Percentiles rank a stretch among this genome's conserved stretches.
Conservation (phyloP, 345 rosid species). For the Physaria fendleri region DNA sequence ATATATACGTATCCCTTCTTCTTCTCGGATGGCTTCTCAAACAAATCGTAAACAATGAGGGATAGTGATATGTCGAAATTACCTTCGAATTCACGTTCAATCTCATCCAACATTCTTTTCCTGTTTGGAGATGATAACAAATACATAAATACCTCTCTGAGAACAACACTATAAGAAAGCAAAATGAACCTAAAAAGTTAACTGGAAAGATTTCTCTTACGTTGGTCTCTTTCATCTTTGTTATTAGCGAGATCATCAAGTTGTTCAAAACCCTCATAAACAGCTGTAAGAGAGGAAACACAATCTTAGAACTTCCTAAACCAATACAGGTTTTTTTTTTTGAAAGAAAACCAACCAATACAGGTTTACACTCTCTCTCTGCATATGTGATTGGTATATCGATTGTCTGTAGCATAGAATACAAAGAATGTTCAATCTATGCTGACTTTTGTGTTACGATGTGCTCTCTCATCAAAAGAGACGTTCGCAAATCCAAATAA, state of each 20-base stretch:
- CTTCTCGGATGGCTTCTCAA: too few relatives aligned
- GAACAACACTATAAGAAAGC: conserved; percentile 7
- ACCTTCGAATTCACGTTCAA: conserved; percentile 35
- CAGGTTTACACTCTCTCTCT: too few relatives aligned
- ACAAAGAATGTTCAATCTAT: too few relatives aligned
- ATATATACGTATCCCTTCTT: too few relatives aligned
- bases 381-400: too few relatives aligned
- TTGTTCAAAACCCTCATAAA: conserved; percentile 10
- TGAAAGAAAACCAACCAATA: too few relatives aligned
- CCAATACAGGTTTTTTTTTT: neutral
- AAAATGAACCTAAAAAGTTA: neutral
- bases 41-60: too few relatives aligned
- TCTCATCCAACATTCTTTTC: conserved; percentile 30
- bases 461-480: too few relatives aligned
- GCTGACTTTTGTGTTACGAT: too few relatives aligned
- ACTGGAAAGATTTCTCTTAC: too few relatives aligned
- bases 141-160: neutral
- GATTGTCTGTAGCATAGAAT: too few relatives aligned
- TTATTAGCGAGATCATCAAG: conserved; percentile 14
- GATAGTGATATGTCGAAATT: neutral
- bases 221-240: conserved; percentile 20
- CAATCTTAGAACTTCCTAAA: conserved; percentile 2
- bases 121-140: conserved; percentile 25
- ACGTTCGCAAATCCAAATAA: too few relatives aligned
- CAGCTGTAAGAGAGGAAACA: conserved; percentile 15